Conservation (phyloP, 2,329 filamentous ascomycete genomes). For the Lachnellula subtilissima region DNA sequence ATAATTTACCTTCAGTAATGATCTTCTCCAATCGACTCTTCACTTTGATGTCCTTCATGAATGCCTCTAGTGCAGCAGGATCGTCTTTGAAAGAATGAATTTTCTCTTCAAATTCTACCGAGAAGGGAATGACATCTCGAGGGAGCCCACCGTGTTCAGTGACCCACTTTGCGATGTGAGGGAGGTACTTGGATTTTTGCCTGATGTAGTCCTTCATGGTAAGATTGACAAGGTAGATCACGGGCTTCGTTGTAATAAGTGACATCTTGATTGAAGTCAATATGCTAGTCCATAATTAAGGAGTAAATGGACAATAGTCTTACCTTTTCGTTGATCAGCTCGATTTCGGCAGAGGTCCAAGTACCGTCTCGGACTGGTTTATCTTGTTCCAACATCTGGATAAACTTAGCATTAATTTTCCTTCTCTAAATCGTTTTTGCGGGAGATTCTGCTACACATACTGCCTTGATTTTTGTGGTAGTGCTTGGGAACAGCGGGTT, state of each 20-base stretch:
- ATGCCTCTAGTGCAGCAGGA: slow-evolving; percentile 31
- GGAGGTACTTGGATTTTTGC: slow-evolving; percentile 44
- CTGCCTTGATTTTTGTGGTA: slow-evolving; percentile 37
- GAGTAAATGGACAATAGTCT: background rate
- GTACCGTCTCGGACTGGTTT: slow-evolving; percentile 39
- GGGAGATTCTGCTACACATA: slow-evolving; percentile 10
- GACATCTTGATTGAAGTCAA: slow-evolving; percentile 20
- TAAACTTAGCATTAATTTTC: background rate
- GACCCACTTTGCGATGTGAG: slow-evolving; percentile 42
- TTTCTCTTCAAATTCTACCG: slow-evolving; percentile 43
- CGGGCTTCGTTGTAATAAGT: slow-evolving; percentile 43
- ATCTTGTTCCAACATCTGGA: slow-evolving; percentile 37
- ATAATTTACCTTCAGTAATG: slow-evolving; percentile 35
- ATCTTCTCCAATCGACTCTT: slow-evolving; percentile 40
- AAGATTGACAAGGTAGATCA: slow-evolving; percentile 42
- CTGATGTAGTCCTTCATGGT: slow-evolving; percentile 44
- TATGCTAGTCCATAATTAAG: background rate
- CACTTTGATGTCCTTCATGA: slow-evolving; percentile 39
- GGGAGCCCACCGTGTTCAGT: slow-evolving; percentile 39
- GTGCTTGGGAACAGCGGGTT: slow-evolving; percentile 41
- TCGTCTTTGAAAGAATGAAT: slow-evolving; percentile 37
- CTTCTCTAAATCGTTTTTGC: too few relatives aligned
- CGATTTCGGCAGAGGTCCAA: slow-evolving; percentile 41
- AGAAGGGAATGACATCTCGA: slow-evolving; percentile 41
- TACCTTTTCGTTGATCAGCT: slow-evolving; percentile 43